Evolutionary conservation across 495 filamentous ascomycete genomes (phyloP), one percentile per base, ranked within the genome.

Genomic region (Pyrenopolyporus hunteri): DNA sequence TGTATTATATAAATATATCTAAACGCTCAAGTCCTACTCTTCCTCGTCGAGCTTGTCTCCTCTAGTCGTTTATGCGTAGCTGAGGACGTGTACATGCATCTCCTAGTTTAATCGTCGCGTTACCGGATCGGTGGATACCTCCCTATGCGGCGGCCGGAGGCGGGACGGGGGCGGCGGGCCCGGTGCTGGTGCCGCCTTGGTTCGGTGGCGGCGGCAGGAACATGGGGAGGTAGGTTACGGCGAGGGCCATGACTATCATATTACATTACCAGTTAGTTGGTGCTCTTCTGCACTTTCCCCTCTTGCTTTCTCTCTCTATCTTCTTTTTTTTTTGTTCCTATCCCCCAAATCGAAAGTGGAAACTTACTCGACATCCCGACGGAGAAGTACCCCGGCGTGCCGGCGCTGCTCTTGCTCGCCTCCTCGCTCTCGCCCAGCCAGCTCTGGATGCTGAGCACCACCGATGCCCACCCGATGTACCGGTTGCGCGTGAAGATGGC

Each of bases 401-500:
- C 76, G 36, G 79, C 71, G 52, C 74, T 87, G 65, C 82, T 86
- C 74, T 83, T 86, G 11, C 52, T 59, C 67, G 88, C 80, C 32
- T 92, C 90, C 40, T 88, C 84, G 62, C 87, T 89, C 78, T 96
- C 92, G 55, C 87, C 87, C 13, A 97, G 82, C 92, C 91, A 96
- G 61, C 79, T 84, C 76, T 96, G 91, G 35, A 96, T 74, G 49
- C 90, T 85, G 73, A 95, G 88, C 43, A 93, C 84, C 40, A 97
- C 87, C 4, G 92, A 80, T 6, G 88, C 86, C 92, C 91, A 96
- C 72, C 91, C 91, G 64, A 96, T 83, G 80, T 84, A 95, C 82
- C 89, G 87, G 75, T 94, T 96, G 42, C 91, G 81, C 59, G 89
- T 93, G 73, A 96, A 95, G 81, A 97, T 93, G 50, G 92, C 92